Base-by-base conservation (phyloP, 345 rosid species). In the Populus simonii region DNA sequence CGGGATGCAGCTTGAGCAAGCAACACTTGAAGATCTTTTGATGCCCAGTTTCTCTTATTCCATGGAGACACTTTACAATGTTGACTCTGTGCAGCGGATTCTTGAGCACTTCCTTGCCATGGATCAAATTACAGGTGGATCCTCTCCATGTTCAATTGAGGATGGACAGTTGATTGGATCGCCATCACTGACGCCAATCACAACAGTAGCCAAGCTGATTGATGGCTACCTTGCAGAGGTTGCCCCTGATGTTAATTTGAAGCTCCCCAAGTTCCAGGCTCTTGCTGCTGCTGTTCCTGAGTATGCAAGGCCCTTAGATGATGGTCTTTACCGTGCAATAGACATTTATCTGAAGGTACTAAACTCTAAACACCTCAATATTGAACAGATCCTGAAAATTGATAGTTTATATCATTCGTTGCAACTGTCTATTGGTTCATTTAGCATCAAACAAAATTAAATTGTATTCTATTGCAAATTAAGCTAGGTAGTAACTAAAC, bases 151-250 rank as follows among this genome's bases (percentile, higher is more conserved):
- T 75, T 88, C 91, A 2, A 89, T 89, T 33, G 98, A 91, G 73
- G 98, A 93, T 47, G 89, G 93, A 38, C 97, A 90, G 78, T 84
- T 91, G 83, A 89, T 91, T 59, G 93, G 94, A 13, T 93, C 98
- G 6, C 99, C 98, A 23, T 86, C 92, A 27, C 67, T 91, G 69
- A 90, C 96, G 41, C 98, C 99, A 36, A 84, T 96, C 85, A 85
- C 98, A 36, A 85, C 77, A 68, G 99, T 92, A 43, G 94, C 99
- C 66, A 96, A 96, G 90, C 86, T 96, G 84, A 89, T 96, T n/a
- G 98, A 96, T 70, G 99, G 98, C 43, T 96, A 93, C 79, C 94
- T 96, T 20, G 97, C 98, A 27, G 99, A 96, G 91, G 97, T 96
- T 83, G 97, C 98, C 53, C 93, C 98, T 71, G 99, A 96, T 82